phyloP scores from a whole-genome alignment of 148 eudicot species.

The Chenopodium formosanum region DNA sequence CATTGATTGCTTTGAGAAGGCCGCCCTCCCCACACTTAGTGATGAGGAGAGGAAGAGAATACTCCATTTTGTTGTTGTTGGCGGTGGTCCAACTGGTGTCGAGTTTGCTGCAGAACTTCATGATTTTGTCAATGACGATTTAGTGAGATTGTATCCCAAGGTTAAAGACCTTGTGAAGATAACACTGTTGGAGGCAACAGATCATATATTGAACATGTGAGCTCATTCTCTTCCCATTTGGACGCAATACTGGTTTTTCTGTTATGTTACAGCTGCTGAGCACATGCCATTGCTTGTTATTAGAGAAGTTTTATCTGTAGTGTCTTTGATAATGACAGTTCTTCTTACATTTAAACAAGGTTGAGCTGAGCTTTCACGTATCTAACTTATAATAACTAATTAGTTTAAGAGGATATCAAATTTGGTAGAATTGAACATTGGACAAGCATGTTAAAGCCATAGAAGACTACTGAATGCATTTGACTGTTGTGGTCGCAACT shows the following conservation, averaged over 20 bases:
- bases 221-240: constrained; percentile 3
- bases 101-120: constrained; percentile 78
- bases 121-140: constrained; percentile 60
- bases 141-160: constrained; percentile 51
- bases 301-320: too few relatives aligned
- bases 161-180: constrained; percentile 52
- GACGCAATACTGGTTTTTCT: not conserved
- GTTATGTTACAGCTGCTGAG: not conserved
- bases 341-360: too few relatives aligned
- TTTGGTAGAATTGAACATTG: too few relatives aligned
- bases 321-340: too few relatives aligned
- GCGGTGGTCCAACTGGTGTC: constrained; percentile 77
- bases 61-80: constrained; percentile 70
- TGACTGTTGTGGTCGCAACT: not conserved
- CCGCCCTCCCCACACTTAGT: constrained; percentile 49
- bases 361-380: too few relatives aligned
- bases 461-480: not conserved
- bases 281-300: not conserved
- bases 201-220: constrained; percentile 70
- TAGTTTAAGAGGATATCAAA: too few relatives aligned
- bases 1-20: constrained; percentile 65
- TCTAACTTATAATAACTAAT: too few relatives aligned
- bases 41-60: constrained; percentile 60
- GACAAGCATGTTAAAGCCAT: not conserved
- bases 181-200: constrained; percentile 69